These are phyloP conservation scores for Annulohypoxylon moriforme DNA, from an alignment of 495 filamentous ascomycete genomes.

Conservation along the genomic window DNA sequence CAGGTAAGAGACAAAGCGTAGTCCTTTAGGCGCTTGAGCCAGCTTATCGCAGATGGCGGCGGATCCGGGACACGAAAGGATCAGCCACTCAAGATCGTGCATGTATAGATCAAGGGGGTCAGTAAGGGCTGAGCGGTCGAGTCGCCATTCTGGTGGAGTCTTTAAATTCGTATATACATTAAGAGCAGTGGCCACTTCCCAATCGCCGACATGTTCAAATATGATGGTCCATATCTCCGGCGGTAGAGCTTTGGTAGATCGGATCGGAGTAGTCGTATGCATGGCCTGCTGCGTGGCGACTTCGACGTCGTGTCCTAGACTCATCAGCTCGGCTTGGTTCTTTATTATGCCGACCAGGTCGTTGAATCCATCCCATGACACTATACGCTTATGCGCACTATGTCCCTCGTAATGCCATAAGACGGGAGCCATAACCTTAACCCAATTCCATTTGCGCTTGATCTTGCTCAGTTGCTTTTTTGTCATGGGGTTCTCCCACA, in stretches of 20 bases:
- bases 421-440: constrained; percentile 75
- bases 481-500: constrained; percentile 89
- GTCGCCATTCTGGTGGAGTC: constrained; percentile 77
- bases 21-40: constrained; percentile 71
- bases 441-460: constrained; percentile 82
- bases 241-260: constrained; percentile 63
- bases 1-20: constrained; percentile 79
- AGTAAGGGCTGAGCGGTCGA: constrained; percentile 51
- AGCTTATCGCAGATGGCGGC: constrained; percentile 72
- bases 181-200: constrained; percentile 85
- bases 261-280: constrained; percentile 45
- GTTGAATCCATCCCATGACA: constrained; percentile 75
- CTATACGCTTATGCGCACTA: constrained; percentile 57
- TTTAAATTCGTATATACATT: constrained; percentile 80
- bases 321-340: constrained; percentile 71
- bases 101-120: constrained; percentile 65
- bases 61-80: constrained; percentile 74
- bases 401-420: constrained; percentile 75
- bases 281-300: constrained; percentile 56
- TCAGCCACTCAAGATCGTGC: constrained; percentile 79
- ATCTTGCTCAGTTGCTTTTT: constrained; percentile 85
- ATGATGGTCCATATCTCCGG: constrained; percentile 91
- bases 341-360: constrained; percentile 73
- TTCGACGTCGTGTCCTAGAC: constrained; percentile 69
- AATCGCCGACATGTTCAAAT: constrained; percentile 84